Percentiles rank a stretch among this genome's conserved stretches.
Conservation (phyloP, 2,329 filamentous ascomycete species). For the Phaeosphaeria sp. region DNA sequence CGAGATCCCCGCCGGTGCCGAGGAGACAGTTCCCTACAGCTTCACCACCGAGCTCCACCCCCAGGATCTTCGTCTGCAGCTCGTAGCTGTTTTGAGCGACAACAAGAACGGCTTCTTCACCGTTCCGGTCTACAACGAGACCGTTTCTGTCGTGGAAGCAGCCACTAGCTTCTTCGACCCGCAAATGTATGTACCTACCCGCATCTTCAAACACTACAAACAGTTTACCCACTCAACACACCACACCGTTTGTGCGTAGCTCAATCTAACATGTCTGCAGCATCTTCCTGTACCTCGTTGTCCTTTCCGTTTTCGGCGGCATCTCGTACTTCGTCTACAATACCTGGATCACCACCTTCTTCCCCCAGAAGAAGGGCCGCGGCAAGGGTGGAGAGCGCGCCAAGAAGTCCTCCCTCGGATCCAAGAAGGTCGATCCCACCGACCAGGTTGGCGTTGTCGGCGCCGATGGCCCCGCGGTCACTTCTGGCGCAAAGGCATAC, state of each 20-base stretch:
- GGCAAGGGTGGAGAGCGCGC: constrained; percentile 71
- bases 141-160: constrained; percentile 86
- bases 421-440: constrained; percentile 70
- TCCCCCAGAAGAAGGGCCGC: constrained; percentile 77
- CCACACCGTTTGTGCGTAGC: not conserved
- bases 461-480: constrained; percentile 72
- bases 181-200: constrained; percentile 75
- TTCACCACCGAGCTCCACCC: constrained; percentile 93
- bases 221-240: not conserved
- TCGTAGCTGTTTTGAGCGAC: constrained; percentile 77
- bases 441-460: constrained; percentile 69
- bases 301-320: constrained; percentile 77
- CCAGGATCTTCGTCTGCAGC: constrained; percentile 80
- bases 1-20: constrained; percentile 76
- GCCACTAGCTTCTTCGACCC: constrained; percentile 92
- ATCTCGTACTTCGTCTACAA: constrained; percentile 97
- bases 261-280: constrained; percentile 56
- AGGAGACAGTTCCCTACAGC: constrained; percentile 78
- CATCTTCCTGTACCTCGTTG: constrained; percentile 96
- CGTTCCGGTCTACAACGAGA: constrained; percentile 79
- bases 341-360: constrained; percentile 95
- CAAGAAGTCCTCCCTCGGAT: constrained; percentile 65
- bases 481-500: constrained; percentile 75
- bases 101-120: constrained; percentile 74
- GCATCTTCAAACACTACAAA: not conserved